Evolutionary conservation across 2,329 filamentous ascomycete species (phyloP).

Genomic region (Hymenoscyphus albidus): DNA sequence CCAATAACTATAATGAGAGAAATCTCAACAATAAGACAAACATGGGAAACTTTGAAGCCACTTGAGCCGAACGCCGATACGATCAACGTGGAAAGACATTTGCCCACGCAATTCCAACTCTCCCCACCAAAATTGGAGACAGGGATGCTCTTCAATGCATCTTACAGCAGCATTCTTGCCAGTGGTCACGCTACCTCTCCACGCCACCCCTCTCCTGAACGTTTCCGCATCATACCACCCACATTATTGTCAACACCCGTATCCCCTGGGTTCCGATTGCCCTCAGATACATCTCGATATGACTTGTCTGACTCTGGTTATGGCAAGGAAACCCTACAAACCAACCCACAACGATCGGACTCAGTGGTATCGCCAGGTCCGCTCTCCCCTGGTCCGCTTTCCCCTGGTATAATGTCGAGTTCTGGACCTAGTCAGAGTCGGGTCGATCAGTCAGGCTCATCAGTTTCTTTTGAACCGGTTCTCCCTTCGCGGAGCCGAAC

Average conservation of each 20-base stretch:
- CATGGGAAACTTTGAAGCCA: constrained; percentile 38
- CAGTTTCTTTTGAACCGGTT: constrained; percentile 24
- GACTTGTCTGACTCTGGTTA: constrained; percentile 18
- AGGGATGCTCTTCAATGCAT: constrained; percentile 20
- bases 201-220: constrained; percentile 16
- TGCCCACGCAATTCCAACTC: constrained; percentile 37
- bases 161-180: constrained; percentile 19
- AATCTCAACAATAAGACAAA: constrained; percentile 35
- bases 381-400: constrained; percentile 20
- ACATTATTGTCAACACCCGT: constrained; percentile 20
- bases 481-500: constrained; percentile 17
- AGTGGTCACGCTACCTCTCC: constrained; percentile 17
- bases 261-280: constrained; percentile 20
- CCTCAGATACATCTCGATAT: constrained; percentile 18
- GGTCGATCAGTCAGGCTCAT: constrained; percentile 16
- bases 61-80: constrained; percentile 39
- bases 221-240: constrained; percentile 19
- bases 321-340: constrained; percentile 19
- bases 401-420: constrained; percentile 14
- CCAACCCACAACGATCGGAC: constrained; percentile 3
- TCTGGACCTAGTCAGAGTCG: constrained; percentile 13
- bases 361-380: constrained; percentile 10
- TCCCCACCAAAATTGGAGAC: constrained; percentile 33
- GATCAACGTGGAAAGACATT: constrained; percentile 39
- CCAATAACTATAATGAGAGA: constrained; percentile 38